phyloP scores from a whole-genome alignment of 306 rosid species.

The Pyrus betulifolia region DNA sequence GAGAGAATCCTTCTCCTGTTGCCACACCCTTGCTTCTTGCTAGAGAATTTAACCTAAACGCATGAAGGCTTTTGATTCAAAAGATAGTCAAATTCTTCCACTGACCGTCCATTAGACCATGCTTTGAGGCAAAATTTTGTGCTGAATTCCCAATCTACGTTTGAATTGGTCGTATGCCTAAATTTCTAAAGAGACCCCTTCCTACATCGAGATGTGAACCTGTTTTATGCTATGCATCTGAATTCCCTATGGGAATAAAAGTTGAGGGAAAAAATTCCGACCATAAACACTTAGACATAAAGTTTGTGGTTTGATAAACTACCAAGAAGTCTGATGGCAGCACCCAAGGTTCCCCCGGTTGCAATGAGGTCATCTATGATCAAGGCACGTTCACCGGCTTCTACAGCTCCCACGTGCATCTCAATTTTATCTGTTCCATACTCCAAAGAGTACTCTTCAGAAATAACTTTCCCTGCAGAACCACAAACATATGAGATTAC shows the following conservation, averaged over 20 bases:
- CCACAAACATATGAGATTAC: neutral
- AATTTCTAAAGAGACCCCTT: neutral
- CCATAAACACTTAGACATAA: neutral
- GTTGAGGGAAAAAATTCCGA: neutral
- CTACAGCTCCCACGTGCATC: conserved; percentile 97
- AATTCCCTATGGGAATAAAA: neutral
- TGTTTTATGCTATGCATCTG: conserved; percentile 1
- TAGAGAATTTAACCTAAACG: neutral
- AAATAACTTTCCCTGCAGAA: conserved; percentile 76
- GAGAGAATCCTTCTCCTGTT: too few species aligned
- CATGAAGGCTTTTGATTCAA: neutral
- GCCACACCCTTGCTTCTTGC: neutral
- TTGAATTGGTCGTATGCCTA: neutral
- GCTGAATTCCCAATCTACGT: neutral
- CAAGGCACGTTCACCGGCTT: conserved; percentile 84
- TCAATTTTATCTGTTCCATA: conserved; percentile 93
- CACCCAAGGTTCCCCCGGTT: conserved; percentile 89
- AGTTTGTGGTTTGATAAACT: neutral
- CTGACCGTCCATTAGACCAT: neutral
- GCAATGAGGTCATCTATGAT: conserved; percentile 96
- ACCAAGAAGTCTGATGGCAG: conserved; percentile 93
- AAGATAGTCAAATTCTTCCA: neutral
- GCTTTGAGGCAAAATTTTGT: neutral
- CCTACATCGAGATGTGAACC: neutral
- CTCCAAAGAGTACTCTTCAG: conserved; percentile 94